Evolutionary conservation across 495 filamentous ascomycete genomes (phyloP).

Genomic region (Lepidopterella palustris): DNA sequence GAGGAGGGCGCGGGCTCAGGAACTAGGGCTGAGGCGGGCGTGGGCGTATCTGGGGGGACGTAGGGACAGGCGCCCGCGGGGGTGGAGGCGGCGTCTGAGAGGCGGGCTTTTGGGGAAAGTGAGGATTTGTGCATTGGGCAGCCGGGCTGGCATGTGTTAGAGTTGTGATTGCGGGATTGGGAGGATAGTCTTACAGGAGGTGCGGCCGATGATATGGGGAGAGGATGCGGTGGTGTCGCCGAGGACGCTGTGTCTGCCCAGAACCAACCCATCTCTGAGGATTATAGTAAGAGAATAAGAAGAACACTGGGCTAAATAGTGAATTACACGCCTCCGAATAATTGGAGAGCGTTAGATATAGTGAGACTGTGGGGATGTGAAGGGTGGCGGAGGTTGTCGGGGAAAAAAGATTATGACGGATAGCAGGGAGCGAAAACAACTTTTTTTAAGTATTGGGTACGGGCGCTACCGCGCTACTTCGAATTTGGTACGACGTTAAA

Average conservation of each 20-base stretch:
- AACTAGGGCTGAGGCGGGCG: slow-evolving; percentile 48
- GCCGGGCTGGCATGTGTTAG: slow-evolving; percentile 52
- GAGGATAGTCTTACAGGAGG: slow-evolving; percentile 63
- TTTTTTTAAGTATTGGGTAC: no score
- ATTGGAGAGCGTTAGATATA: not conserved
- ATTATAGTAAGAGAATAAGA: no score
- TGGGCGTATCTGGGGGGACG: slow-evolving; percentile 38
- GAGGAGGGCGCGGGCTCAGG: slow-evolving; percentile 41
- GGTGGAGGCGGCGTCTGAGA: slow-evolving; percentile 34
- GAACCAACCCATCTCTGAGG: slow-evolving; percentile 97
- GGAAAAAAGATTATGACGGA: not conserved
- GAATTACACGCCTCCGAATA: no score
- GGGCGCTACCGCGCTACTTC: no score
- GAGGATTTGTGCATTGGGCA: slow-evolving; percentile 83
- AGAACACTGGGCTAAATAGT: no score
- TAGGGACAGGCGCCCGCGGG: slow-evolving; percentile 46
- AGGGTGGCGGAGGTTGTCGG: not conserved
- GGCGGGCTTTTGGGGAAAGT: slow-evolving; percentile 40
- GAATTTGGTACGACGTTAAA: no score
- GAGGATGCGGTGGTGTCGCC: slow-evolving; percentile 41
- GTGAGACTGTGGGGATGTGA: not conserved
- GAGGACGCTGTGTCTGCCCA: slow-evolving; percentile 69
- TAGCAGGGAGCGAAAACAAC: no score
- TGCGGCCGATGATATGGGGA: slow-evolving; percentile 38
- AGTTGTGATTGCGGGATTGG: slow-evolving; percentile 32